Conservation (phyloP, 2,329 filamentous ascomycete species). For the Calonectria leucothoes region DNA sequence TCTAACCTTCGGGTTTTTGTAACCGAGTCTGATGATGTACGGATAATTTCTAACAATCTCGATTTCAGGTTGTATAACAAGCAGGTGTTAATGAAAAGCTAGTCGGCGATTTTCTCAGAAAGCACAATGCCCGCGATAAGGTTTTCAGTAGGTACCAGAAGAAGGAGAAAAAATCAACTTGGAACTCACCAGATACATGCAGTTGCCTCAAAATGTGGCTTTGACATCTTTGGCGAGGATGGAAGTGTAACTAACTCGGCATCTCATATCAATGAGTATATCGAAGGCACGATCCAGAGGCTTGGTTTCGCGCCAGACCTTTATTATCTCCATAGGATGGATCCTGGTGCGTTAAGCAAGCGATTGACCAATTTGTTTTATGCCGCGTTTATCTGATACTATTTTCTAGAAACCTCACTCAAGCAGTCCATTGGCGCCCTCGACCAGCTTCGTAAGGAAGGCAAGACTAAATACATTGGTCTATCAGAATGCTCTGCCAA, state of each 20-base stretch:
- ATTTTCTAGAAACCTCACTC: too few relatives aligned
- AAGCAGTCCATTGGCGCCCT: too few relatives aligned
- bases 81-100: slow-evolving; percentile 62
- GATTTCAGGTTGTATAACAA: slow-evolving; percentile 55
- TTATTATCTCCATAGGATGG: slow-evolving; percentile 58
- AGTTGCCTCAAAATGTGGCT: slow-evolving; percentile 63
- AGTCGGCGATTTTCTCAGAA: slow-evolving; percentile 61
- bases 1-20: too few relatives aligned
- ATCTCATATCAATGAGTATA: slow-evolving; percentile 58
- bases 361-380: background rate
- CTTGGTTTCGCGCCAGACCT: slow-evolving; percentile 59
- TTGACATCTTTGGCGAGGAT: slow-evolving; percentile 49
- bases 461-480: too few relatives aligned
- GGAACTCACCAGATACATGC: background rate
- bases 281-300: slow-evolving; percentile 61
- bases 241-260: slow-evolving; percentile 56
- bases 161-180: too few relatives aligned
- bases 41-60: background rate
- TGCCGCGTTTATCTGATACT: too few relatives aligned
- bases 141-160: slow-evolving; percentile 58
- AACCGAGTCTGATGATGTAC: too few relatives aligned
- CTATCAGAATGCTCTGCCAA: too few relatives aligned
- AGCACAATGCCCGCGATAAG: slow-evolving; percentile 62
- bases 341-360: slow-evolving; percentile 49
- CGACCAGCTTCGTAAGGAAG: too few relatives aligned